Percentiles rank a stretch among this genome's conserved stretches.
These are phyloP conservation scores for Clavispora vitiphila DNA, from an alignment of 805 yeast genomes.

Conservation along the genomic window DNA sequence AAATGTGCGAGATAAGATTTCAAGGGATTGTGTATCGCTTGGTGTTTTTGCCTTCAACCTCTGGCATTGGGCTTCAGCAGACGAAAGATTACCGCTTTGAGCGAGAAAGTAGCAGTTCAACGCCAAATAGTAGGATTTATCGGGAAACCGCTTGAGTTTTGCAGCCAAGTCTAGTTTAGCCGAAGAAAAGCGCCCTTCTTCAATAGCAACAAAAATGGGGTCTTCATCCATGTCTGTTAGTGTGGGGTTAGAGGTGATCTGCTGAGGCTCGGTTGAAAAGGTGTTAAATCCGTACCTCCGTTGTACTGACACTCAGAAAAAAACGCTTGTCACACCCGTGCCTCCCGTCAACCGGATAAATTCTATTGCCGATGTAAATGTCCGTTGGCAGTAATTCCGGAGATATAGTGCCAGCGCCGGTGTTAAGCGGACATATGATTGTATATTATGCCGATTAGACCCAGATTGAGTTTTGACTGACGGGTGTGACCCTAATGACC, in stretches of 20 bases:
- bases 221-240: constrained; percentile 16
- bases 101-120: constrained; percentile 33
- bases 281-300: no score
- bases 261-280: not conserved
- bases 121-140: constrained; percentile 49
- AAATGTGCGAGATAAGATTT: constrained; percentile 44
- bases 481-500: no score
- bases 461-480: no score
- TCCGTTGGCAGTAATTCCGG: no score
- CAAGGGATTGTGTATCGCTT: constrained; percentile 51
- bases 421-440: no score
- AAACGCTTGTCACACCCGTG: no score
- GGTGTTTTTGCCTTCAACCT: constrained; percentile 36
- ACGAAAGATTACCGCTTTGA: constrained; percentile 25
- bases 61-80: constrained; percentile 29
- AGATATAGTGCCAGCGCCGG: no score
- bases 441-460: no score
- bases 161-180: constrained; percentile 48
- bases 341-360: no score
- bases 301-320: no score
- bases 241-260: not conserved
- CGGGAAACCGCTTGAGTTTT: constrained; percentile 52
- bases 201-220: constrained; percentile 40
- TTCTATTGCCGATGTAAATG: no score
- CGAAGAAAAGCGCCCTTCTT: constrained; percentile 46